phyloP scores from a whole-genome alignment of 495 filamentous ascomycete species.

The Chaetomium cochliodes region DNA sequence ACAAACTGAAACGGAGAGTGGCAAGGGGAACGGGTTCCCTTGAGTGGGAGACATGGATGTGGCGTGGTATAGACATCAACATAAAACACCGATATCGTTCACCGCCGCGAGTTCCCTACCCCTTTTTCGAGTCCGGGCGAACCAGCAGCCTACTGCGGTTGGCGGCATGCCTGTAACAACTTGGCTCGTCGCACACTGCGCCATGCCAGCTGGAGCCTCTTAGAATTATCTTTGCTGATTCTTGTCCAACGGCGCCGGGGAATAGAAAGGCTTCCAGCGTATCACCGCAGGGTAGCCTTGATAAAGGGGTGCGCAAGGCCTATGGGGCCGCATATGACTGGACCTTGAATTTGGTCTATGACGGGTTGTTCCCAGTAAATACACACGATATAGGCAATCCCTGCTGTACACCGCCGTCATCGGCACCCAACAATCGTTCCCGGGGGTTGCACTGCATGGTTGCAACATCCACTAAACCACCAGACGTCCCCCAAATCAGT shows the following conservation, averaged over 20 bases:
- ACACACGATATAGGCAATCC: conserved; percentile 3
- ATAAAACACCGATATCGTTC: background rate
- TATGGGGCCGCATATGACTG: background rate
- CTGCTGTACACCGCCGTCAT: conserved; percentile 3
- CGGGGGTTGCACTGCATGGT: background rate
- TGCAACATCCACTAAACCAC: background rate
- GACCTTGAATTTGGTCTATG: background rate
- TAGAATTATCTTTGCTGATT: background rate
- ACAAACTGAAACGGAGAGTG: background rate
- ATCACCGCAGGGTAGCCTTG: conserved; percentile 2
- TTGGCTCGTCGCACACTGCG: conserved; percentile 13
- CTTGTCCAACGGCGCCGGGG: conserved; percentile 13
- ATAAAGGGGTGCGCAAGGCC: background rate
- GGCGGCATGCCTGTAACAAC: conserved; percentile 8
- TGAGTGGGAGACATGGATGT: background rate
- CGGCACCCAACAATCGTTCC: background rate
- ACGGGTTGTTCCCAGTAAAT: conserved; percentile 1
- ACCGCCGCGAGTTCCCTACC: background rate
- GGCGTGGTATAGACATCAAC: background rate
- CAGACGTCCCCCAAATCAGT: background rate
- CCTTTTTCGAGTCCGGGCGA: conserved; percentile 3
- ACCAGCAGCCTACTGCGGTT: background rate
- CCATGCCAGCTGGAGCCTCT: background rate
- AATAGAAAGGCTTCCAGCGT: conserved; percentile 3
- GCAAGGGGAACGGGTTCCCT: background rate